Evolutionary conservation across 345 rosid species (phyloP).

Genomic region (Hibiscus syriacus): DNA sequence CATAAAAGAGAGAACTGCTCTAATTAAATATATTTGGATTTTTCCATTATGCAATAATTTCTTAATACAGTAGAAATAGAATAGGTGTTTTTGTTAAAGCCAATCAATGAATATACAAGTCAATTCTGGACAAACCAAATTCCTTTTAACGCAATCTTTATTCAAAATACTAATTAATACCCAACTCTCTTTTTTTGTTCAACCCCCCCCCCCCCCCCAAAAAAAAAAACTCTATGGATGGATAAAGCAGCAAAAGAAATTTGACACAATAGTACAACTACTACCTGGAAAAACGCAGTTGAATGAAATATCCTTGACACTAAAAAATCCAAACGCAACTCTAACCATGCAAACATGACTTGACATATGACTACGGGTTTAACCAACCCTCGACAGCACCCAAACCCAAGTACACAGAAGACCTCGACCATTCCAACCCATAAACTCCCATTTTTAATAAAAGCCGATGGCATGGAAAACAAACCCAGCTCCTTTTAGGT

Average conservation of each 20-base stretch:
- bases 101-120: too few relatives aligned
- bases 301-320: not conserved
- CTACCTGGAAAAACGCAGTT: not conserved
- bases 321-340: too few relatives aligned
- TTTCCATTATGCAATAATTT: too few relatives aligned
- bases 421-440: constrained; percentile 26
- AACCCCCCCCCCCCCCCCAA: not conserved
- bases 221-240: not conserved
- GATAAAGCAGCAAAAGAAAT: not conserved
- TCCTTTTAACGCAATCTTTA: not conserved
- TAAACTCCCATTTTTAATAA: not conserved
- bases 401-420: constrained; percentile 19
- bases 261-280: not conserved
- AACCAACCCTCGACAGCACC: constrained; percentile 22
- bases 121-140: not conserved
- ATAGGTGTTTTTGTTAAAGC: too few relatives aligned
- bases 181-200: not conserved
- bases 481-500: constrained; percentile 23
- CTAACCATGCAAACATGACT: too few relatives aligned
- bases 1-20: too few relatives aligned
- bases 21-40: too few relatives aligned
- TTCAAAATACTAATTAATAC: constrained; percentile 4
- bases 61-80: too few relatives aligned
- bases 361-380: constrained; percentile 17
- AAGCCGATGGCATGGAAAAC: constrained; percentile 9